Base-by-base conservation (phyloP, 495 filamentous ascomycete species). In the Venustampulla echinocandica region DNA sequence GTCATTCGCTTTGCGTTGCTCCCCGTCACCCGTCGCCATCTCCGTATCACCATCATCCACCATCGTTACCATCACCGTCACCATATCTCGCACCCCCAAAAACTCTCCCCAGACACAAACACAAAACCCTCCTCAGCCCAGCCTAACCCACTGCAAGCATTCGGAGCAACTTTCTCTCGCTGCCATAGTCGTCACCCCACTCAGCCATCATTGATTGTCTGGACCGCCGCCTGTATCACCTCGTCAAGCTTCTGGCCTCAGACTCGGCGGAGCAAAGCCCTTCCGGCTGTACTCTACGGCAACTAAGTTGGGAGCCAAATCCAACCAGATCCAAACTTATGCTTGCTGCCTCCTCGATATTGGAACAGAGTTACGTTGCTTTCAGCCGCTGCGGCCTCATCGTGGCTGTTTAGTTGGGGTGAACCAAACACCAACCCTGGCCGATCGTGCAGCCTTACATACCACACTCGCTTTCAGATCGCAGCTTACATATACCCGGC, bases 1-100 rank as follows among this genome's bases (percentile, higher is more conserved):
- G 71, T 76, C 74, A 74, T 70, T 78, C 72, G 71, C 73, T 77
- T 55, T 49, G 51, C 55, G 49, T 54, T 51, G 34, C 37, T 40
- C 37, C 17, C 18, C 48, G 48, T 52, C 44, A 43, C 43, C 25
- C 20, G n/a, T 47, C 38, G 20, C 37, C 37, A 11, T 5, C 9
- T 37, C 9, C 34, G 22, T 9, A 15, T 21, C 37, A 20, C n/a
- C n/a, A 30, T n/a, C 27, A 30, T n/a, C 27, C 27, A 30, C 7
- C 27, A 7, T n/a, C 7, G n/a, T n/a, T 30, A 7, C n/a, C 7
- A 30, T n/a, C 27, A 7, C 27, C n/a, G 7, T n/a, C n/a, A 7
- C 27, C 27, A 30, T 7, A 30, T 30, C 27, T 7, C n/a, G 7
- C 27, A 30, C 7, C 7, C n/a, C 27, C 7, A 30, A 30, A 7